A percentile compares a stretch with the other conserved stretches of the same genome.
These are phyloP conservation scores for Nicotiana tomentosiformis DNA, from an alignment of 257 asterid genomes.

Conservation along the genomic window DNA sequence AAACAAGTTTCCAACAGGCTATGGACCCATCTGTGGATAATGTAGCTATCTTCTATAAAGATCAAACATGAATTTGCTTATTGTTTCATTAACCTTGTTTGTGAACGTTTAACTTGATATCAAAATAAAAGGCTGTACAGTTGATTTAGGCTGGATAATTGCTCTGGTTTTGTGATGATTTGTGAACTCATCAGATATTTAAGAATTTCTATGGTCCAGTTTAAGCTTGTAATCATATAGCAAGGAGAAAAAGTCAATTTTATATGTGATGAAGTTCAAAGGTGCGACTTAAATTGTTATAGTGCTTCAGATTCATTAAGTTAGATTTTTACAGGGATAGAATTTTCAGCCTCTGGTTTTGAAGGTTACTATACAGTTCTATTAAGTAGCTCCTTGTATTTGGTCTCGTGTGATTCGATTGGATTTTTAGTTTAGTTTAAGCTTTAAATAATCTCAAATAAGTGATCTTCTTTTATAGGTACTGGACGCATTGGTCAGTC, in stretches of 20 bases:
- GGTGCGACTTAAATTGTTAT: not conserved
- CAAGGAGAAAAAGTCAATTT: not conserved
- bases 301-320: not conserved
- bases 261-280: not conserved
- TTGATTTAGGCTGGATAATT: not conserved
- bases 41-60: not conserved
- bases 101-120: not conserved
- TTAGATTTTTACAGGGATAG: not conserved
- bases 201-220: not conserved
- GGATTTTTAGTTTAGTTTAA: not conserved
- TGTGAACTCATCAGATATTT: not conserved
- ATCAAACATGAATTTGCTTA: not conserved
- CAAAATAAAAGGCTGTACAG: not conserved
- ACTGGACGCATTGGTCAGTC: conserved; percentile 91
- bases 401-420: not conserved
- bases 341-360: not conserved
- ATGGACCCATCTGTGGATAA: not conserved
- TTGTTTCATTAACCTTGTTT: not conserved
- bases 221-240: not conserved
- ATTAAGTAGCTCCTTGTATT: not conserved
- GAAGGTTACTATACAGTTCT: not conserved
- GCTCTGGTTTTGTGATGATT: not conserved
- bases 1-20: not conserved
- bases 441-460: not conserved
- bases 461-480: conserved; percentile 48